These are phyloP conservation scores for Phytophthora lateralis DNA, from an alignment of 352 stramenopile genomes.

Conservation along the genomic window DNA sequence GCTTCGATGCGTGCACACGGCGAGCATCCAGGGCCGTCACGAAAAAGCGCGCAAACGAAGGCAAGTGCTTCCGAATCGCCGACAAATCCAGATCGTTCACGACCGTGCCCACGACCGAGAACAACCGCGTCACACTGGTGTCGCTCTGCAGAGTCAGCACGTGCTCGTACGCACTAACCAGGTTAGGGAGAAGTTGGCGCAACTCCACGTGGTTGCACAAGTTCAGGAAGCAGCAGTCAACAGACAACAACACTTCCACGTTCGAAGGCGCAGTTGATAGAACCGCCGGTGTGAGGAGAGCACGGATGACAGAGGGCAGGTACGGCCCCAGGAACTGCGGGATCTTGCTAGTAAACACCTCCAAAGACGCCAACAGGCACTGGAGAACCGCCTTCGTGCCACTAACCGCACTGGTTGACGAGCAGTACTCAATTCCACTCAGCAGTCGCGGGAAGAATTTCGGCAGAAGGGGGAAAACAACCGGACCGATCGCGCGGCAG, in stretches of 20 bases:
- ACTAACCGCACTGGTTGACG: conserved; percentile 22
- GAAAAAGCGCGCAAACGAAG: conserved; percentile 85
- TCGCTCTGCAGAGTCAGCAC: conserved; percentile 58
- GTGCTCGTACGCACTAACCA: conserved; percentile 75
- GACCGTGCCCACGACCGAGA: conserved; percentile 72
- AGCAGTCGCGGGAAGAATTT: conserved; percentile 87
- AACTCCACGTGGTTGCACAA: conserved; percentile 75
- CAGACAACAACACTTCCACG: conserved; percentile 50
- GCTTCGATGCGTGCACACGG: conserved; percentile 61
- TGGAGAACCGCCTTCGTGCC: conserved; percentile 66
- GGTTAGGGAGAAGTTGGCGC: conserved; percentile 70
- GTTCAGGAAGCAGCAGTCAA: conserved; percentile 71
- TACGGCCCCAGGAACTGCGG: conserved; percentile 84
- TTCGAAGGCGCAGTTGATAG: conserved; percentile 37
- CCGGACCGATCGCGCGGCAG: conserved; percentile 62
- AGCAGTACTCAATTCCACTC: conserved; percentile 61
- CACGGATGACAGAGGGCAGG: conserved; percentile 63
- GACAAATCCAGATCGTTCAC: conserved; percentile 56
- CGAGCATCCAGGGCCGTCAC: conserved; percentile 77
- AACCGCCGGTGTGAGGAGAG: conserved; percentile 61
- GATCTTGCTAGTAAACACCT: conserved; percentile 87
- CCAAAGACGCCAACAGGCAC: conserved; percentile 73
- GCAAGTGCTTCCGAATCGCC: conserved; percentile 65
- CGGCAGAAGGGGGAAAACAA: conserved; percentile 82
- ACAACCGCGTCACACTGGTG: conserved; percentile 63